Base-by-base conservation (phyloP, 1,284 basidiomycete genomes). In the Cryptococcus sp. region DNA sequence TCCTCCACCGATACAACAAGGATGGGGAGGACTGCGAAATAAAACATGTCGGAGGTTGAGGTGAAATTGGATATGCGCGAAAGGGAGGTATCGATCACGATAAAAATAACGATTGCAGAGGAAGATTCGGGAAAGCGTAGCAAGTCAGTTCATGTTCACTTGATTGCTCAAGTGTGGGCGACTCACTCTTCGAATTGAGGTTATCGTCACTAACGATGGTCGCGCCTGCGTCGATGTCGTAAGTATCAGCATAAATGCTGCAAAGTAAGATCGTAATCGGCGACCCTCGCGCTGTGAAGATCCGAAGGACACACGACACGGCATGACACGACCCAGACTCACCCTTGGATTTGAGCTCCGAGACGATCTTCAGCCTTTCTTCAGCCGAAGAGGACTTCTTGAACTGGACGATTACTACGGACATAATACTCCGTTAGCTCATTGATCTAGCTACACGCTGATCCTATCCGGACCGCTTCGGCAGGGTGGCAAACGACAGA, bases 21-120 rank as follows among this genome's bases (percentile, higher is more conserved):
- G 62, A 72, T 75, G 7, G 75, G 73, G 62, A 73, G 63, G 69
- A 77, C 75, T 76, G 55, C 10, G 38, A 11, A 42, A 52, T n/a
- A n/a, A n/a, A n/a, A n/a, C n/a, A n/a, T n/a, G n/a, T n/a, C 20
- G 55, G 54, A 38, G 31, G 15, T 44, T 20, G 23, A n/a, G 35
- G 31, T 27, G 40, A 50, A 16, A 58, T n/a, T 45, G 15, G 22
- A 7, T 19, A 47, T 20, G 3, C 45, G 13, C 1, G 6, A 25
- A 25, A 25, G 3, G 1, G 19, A 11, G 44, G 42, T 16, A 25
- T 35, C 16, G 20, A 47, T n/a, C n/a, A n/a, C n/a, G n/a, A n/a
- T n/a, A n/a, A n/a, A n/a, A n/a, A n/a, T n/a, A 20, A 38, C 19
- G 20, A 54, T 22, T 15, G 17, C 38, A 7, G 42, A 52, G 22